Conservation (phyloP, 768 basidiomycete species). For the Sutorius australiensis region DNA sequence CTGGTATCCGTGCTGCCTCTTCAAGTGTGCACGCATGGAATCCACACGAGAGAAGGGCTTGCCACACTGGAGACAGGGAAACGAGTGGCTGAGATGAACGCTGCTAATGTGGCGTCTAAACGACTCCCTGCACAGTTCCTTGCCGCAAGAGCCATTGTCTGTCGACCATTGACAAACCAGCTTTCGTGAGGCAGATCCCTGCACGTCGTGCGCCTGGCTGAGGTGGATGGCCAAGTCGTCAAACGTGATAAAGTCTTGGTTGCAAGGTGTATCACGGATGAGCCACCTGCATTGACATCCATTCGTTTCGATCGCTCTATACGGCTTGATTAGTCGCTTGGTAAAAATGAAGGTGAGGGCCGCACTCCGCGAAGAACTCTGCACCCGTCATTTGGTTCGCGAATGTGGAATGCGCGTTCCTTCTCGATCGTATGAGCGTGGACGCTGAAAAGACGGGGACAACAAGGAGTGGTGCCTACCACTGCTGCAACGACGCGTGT, state of each 20-base stretch:
- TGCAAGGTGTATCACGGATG: not conserved
- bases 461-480: not conserved
- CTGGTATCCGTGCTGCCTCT: not conserved
- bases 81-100: not conserved
- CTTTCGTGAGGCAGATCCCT: not conserved
- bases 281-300: constrained; percentile 4
- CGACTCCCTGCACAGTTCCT: not conserved
- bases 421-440: not conserved
- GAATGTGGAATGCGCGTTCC: not conserved
- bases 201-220: not conserved
- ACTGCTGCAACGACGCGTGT: not conserved
- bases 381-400: not conserved
- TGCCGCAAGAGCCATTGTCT: not conserved
- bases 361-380: not conserved
- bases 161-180: constrained; percentile 4
- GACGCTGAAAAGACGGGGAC: not conserved
- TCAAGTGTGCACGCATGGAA: constrained; percentile 1
- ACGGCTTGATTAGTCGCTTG: not conserved
- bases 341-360: not conserved
- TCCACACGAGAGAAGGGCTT: constrained; percentile 6
- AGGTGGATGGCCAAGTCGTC: constrained; percentile 5
- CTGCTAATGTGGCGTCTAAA: constrained; percentile 7
- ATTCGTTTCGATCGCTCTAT: not conserved
- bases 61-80: not conserved
- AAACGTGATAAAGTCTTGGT: not conserved